Evolutionary conservation across 2,329 filamentous ascomycete species (phyloP).

Genomic region (Mycogone perniciosa): DNA sequence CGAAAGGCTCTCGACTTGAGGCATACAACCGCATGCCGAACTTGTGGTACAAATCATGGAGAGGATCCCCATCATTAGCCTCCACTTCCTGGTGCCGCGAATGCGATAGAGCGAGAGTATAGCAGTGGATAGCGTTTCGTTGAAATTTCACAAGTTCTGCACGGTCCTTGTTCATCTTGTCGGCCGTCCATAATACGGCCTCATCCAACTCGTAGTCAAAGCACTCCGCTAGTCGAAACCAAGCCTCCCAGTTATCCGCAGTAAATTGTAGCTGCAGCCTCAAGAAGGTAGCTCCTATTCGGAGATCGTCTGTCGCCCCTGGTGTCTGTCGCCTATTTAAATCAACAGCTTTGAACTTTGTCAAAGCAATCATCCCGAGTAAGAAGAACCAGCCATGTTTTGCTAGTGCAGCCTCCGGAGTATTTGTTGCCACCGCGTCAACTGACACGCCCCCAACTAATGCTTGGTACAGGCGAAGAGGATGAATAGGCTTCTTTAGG

Average conservation of each 20-base stretch:
- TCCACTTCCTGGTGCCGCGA: constrained; percentile 41
- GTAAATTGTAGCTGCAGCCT: constrained; percentile 78
- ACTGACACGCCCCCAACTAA: constrained; percentile 71
- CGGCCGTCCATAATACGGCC: constrained; percentile 78
- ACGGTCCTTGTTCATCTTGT: constrained; percentile 83
- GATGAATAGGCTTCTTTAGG: constrained; percentile 77
- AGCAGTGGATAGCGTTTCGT: constrained; percentile 76
- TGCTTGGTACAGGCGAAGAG: constrained; percentile 71
- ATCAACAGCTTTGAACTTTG: constrained; percentile 69
- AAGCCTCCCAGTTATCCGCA: constrained; percentile 78
- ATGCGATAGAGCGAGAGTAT: constrained; percentile 54
- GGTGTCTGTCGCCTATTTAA: constrained; percentile 69
- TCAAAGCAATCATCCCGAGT: constrained; percentile 79
- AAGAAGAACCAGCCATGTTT: constrained; percentile 88
- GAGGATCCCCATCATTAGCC: constrained; percentile 42
- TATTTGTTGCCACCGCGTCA: constrained; percentile 62
- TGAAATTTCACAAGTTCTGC: constrained; percentile 69
- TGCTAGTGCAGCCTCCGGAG: constrained; percentile 64
- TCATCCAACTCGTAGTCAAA: constrained; percentile 87
- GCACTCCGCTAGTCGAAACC: constrained; percentile 81
- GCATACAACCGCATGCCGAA: constrained; percentile 58
- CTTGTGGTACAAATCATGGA: constrained; percentile 54
- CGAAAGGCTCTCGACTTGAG: constrained; percentile 56
- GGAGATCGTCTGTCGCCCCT: constrained; percentile 75
- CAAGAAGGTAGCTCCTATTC: constrained; percentile 73